Base-by-base conservation (phyloP, 225 moss, liverwort and hornwort species). In the Bryum argenteum region DNA sequence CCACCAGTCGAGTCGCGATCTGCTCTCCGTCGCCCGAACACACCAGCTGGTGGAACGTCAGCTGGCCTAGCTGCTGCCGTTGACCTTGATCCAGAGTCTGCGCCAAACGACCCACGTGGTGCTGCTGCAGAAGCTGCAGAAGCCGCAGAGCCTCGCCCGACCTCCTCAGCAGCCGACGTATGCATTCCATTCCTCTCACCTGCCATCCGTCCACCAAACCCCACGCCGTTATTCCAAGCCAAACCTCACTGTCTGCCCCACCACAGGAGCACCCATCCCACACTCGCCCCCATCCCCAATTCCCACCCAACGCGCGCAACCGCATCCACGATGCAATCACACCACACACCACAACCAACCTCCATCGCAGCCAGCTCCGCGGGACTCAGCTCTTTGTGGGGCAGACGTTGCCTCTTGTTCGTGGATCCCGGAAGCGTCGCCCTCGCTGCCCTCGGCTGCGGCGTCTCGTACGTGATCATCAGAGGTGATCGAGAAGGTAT, bases 121-220 rank as follows among this genome's bases (percentile, higher is more conserved):
- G 98, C 69, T 91, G 89, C 76, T 94, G 94, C 19, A 98, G 87
- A 18, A 98, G 82, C 81, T 94, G 94, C 38, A 94, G 84, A 42
- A 98, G 82, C 77, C 89, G 74, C 72, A 98, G 85, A 26, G 98
- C 98, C 81, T 98, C 98, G 39, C 94, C 98, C 16, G 98, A 98
- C 83, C 93, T 84, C 73, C 98, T 87, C 65, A 98, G 67, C 83
- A 98, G 72, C 55, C 94, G 89, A 47, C 94, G 88, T 67, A 94
- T 88, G 73, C 94, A 98, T 74, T 98, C 98, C 92, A 94, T 88
- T 61, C 98, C 89, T 79, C 98, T 81, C 50, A 94, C 98, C 97
- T 98, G 90, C 59, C 63, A 76, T 14, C 21, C 74, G 54, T 9
- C 50, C 47, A 47, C 67, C n/a, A 44, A 70, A 6, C 13, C 14